Percentiles rank a stretch among this genome's conserved stretches.
These are phyloP conservation scores for Wickerhamiella sorbophila DNA, from an alignment of 805 yeast genomes.

Conservation along the genomic window DNA sequence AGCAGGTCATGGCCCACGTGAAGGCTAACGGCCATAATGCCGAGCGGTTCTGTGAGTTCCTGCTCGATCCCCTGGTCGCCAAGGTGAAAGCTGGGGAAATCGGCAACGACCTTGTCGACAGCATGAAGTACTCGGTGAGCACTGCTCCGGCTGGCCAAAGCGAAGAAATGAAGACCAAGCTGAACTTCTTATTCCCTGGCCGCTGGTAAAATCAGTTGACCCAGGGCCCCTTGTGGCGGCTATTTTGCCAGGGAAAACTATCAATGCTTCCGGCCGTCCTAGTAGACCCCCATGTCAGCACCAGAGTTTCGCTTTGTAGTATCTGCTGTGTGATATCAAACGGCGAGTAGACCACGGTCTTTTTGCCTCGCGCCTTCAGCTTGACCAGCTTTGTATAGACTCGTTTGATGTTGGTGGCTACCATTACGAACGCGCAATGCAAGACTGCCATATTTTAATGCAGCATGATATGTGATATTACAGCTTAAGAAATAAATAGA, in stretches of 20 bases:
- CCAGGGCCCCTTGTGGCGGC: conserved; percentile 1
- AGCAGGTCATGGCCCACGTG: conserved; percentile 83
- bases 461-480: too few species aligned
- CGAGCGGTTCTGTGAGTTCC: conserved; percentile 51
- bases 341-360: too few species aligned
- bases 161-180: conserved; percentile 55
- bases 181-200: conserved; percentile 88
- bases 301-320: background rate
- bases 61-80: conserved; percentile 53
- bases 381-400: too few species aligned
- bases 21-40: conserved; percentile 83
- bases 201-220: conserved; percentile 8
- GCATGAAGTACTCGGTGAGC: conserved; percentile 69
- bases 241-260: background rate
- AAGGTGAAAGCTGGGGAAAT: conserved; percentile 43
- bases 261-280: background rate
- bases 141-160: conserved; percentile 64
- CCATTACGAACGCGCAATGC: too few species aligned
- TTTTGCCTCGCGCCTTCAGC: too few species aligned
- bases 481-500: conserved; percentile 9
- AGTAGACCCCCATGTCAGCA: background rate
- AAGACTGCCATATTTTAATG: too few species aligned
- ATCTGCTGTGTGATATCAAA: too few species aligned
- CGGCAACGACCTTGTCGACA: conserved; percentile 58
- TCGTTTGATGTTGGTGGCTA: too few species aligned